Conservation (phyloP, 495 filamentous ascomycete species). For the Aspergillus ellipticus region DNA sequence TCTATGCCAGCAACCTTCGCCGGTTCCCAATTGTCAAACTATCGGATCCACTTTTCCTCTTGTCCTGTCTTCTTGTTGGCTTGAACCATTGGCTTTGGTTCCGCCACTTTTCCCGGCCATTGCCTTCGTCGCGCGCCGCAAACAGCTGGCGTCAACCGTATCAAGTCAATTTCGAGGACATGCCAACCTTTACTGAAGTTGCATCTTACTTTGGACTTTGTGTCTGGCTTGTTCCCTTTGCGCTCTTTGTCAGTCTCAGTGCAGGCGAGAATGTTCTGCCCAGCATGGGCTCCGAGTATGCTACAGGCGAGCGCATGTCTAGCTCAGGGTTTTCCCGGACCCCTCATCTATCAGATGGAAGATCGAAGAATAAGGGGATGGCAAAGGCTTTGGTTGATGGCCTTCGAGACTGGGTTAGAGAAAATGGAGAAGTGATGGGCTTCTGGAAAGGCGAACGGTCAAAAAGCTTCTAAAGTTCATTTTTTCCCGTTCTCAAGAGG, state of each 20-base stretch:
- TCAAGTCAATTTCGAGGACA: constrained; percentile 48
- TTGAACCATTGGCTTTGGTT: constrained; percentile 98
- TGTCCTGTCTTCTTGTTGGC: constrained; percentile 80
- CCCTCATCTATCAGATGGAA: constrained; percentile 42
- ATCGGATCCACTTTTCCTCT: constrained; percentile 80
- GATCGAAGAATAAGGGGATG: constrained; percentile 71
- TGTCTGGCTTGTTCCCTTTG: constrained; percentile 95
- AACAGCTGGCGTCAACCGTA: constrained; percentile 53
- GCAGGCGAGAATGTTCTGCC: constrained; percentile 94
- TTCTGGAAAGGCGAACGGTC: constrained; percentile 56
- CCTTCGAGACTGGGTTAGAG: constrained; percentile 66
- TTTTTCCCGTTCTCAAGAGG: no score
- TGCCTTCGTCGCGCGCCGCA: constrained; percentile 23
- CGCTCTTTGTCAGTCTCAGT: constrained; percentile 87
- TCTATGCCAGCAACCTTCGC: constrained; percentile 87
- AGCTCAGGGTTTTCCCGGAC: constrained; percentile 31
- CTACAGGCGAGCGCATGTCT: constrained; percentile 54
- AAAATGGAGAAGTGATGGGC: constrained; percentile 70
- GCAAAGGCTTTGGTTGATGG: constrained; percentile 84
- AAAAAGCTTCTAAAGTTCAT: constrained; percentile 33
- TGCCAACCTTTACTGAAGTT: constrained; percentile 90
- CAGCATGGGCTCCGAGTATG: constrained; percentile 70
- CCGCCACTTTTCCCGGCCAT: constrained; percentile 73
- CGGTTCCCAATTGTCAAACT: constrained; percentile 86
- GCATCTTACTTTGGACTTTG: constrained; percentile 94